A percentile compares a stretch with the other conserved stretches of the same genome.
Evolutionary conservation across 345 rosid genomes (phyloP).

Genomic region (Reutealis trisperma): DNA sequence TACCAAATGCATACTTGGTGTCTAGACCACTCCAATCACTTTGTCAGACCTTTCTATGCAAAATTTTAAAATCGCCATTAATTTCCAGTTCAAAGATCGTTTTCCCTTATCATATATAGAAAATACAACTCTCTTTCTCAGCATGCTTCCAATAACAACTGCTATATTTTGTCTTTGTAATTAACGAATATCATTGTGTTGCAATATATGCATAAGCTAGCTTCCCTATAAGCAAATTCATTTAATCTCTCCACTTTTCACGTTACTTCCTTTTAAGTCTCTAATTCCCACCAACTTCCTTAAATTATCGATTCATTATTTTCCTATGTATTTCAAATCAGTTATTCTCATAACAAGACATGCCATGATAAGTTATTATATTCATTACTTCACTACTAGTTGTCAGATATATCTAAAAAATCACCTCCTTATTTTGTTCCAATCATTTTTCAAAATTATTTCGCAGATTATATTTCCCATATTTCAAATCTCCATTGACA

Average conservation of each 20-base stretch:
- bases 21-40: not conserved
- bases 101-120: conserved; percentile 15
- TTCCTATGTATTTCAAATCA: not conserved
- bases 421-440: not conserved
- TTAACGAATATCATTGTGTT: not conserved
- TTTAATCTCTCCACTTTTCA: not conserved
- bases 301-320: not conserved
- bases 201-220: not conserved
- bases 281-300: not conserved
- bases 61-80: not conserved
- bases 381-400: not conserved
- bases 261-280: not conserved
- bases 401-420: not conserved
- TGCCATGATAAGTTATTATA: not conserved
- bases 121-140: not conserved
- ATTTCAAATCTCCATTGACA: not conserved
- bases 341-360: not conserved
- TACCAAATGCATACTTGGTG: not conserved
- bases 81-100: not conserved
- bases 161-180: not conserved
- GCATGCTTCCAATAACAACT: not conserved
- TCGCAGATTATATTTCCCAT: not conserved
- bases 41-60: not conserved
- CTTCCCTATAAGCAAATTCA: conserved; percentile 6
- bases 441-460: not conserved